Conservation (phyloP, 495 filamentous ascomycete genomes). For the Clavariopsis aquatica region DNA sequence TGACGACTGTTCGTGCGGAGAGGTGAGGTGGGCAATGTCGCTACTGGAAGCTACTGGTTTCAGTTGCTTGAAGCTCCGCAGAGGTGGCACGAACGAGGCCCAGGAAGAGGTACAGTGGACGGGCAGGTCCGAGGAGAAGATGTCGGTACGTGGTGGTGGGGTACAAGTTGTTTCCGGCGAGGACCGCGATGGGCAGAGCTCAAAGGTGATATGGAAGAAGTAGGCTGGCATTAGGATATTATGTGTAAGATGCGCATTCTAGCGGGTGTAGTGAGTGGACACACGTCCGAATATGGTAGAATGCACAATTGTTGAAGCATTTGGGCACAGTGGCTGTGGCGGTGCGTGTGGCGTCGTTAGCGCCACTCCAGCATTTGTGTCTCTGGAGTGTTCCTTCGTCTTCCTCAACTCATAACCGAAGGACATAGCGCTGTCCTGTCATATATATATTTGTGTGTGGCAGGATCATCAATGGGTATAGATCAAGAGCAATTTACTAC, state of each 20-base stretch:
- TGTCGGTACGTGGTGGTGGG: conserved; percentile 50
- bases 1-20: conserved; percentile 9
- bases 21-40: conserved; percentile 13
- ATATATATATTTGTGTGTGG: no score
- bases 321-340: neutral
- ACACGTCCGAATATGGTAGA: neutral
- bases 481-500: no score
- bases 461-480: no score
- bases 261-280: neutral
- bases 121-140: conserved; percentile 52
- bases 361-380: no score
- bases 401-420: no score
- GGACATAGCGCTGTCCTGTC: no score
- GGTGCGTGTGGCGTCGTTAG: neutral
- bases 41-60: conserved; percentile 28
- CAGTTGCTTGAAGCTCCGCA: conserved; percentile 8
- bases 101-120: conserved; percentile 43
- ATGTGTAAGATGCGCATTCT: neutral
- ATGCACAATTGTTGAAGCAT: neutral
- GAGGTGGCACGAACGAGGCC: conserved; percentile 28
- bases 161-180: conserved; percentile 40
- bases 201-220: conserved; percentile 88
- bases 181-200: conserved; percentile 61
- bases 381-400: no score
- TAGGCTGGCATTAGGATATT: conserved; percentile 70